Evolutionary conservation across 768 basidiomycete species (phyloP).

Genomic region (Pleurotus salmoneostramineus): DNA sequence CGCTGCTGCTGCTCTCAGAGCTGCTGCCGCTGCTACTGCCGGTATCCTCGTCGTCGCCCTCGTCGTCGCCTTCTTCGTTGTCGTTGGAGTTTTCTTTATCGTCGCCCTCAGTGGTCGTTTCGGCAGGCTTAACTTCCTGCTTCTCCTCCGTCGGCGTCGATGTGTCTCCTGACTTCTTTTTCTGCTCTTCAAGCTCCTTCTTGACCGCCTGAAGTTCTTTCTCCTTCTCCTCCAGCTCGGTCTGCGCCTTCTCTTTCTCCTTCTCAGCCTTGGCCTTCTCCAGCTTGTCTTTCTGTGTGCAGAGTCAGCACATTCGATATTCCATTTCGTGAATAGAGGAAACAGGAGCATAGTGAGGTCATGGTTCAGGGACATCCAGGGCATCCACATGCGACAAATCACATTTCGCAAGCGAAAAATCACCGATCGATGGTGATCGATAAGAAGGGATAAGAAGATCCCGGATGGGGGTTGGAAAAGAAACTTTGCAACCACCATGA

Average conservation of each 20-base stretch:
- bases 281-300: slow-evolving; percentile 40
- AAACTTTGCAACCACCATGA: not conserved
- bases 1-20: slow-evolving; percentile 1
- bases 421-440: not conserved
- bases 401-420: not conserved
- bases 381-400: not conserved
- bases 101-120: slow-evolving; percentile 23
- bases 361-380: not conserved
- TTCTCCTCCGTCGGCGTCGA: slow-evolving; percentile 15
- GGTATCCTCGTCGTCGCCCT: slow-evolving; percentile 14
- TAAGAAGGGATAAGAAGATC: not conserved
- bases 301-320: not conserved
- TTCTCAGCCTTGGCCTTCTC: slow-evolving; percentile 41
- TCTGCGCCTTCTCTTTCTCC: slow-evolving; percentile 56
- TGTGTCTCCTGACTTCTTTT: slow-evolving; percentile 21
- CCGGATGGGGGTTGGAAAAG: not conserved
- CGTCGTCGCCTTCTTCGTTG: slow-evolving; percentile 20
- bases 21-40: slow-evolving; percentile 3
- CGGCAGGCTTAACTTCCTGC: slow-evolving; percentile 20
- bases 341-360: not conserved
- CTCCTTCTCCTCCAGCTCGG: slow-evolving; percentile 64
- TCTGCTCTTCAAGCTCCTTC: slow-evolving; percentile 40
- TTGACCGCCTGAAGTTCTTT: slow-evolving; percentile 51
- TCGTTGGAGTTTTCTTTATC: slow-evolving; percentile 18
- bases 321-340: not conserved